phyloP scores from a whole-genome alignment of 352 stramenopile species.

The Pythium oligandrum region DNA sequence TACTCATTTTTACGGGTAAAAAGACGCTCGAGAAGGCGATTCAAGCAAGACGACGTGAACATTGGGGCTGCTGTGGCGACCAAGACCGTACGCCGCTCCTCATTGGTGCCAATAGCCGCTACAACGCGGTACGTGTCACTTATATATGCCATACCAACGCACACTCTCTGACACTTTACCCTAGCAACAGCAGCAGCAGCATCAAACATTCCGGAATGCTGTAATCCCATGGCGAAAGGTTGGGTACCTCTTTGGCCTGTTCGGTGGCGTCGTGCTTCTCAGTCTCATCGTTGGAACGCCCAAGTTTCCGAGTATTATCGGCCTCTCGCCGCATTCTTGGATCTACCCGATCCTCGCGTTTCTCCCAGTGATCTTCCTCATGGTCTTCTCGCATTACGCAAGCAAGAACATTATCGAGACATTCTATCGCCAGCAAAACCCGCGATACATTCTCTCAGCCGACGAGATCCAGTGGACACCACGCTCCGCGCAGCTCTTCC shows the following conservation, averaged over 20 bases:
- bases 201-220: slow-evolving; percentile 35
- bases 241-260: slow-evolving; percentile 76
- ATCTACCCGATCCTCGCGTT: slow-evolving; percentile 68
- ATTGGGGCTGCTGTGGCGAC: slow-evolving; percentile 30
- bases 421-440: slow-evolving; percentile 47
- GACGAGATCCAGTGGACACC: slow-evolving; percentile 55
- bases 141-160: neutral
- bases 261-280: slow-evolving; percentile 86
- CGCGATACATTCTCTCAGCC: slow-evolving; percentile 38
- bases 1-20: slow-evolving; percentile 86
- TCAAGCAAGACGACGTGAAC: slow-evolving; percentile 83
- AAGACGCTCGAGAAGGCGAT: slow-evolving; percentile 89
- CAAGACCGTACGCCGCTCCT: slow-evolving; percentile 13
- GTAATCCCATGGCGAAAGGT: slow-evolving; percentile 76
- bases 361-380: slow-evolving; percentile 58
- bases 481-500: slow-evolving; percentile 82
- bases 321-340: slow-evolving; percentile 77
- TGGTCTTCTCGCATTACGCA: slow-evolving; percentile 70
- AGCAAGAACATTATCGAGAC: slow-evolving; percentile 45
- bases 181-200: slow-evolving; percentile 13
- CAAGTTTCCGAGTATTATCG: slow-evolving; percentile 84
- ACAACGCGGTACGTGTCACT: slow-evolving; percentile 1
- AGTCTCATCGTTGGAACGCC: slow-evolving; percentile 92
- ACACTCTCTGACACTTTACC: neutral
- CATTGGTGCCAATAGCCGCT: slow-evolving; percentile 17